Base-by-base conservation (phyloP, 441 rosid genomes). In the Euphorbia schlechtendalii region DNA sequence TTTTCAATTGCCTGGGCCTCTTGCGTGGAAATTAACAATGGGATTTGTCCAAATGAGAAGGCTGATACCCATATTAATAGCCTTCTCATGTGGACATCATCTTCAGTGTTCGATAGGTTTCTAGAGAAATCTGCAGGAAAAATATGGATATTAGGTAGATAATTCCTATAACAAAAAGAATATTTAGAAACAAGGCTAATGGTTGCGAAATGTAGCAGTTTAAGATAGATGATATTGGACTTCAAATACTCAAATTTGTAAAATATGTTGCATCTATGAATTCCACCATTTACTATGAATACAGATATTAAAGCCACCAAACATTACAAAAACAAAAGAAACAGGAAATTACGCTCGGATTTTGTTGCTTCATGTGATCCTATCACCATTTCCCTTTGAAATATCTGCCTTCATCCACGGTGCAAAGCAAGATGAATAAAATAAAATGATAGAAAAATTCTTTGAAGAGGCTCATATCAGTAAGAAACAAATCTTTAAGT, bases 361-460 rank as follows among this genome's bases (percentile, higher is more conserved):
- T 58, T 71, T 43, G 64, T 52, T 12, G 69, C 68, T 21, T 58
- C 34, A 67, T 41, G 54, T 40, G 63, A 65, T 69, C 69, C 81
- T 56, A 59, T 70, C 53, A 69, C 71, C 74, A 74, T 57, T 68
- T 77, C 73, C 78, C 69, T 77, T 78, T 65, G 82, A 78, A 69
- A 75, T 80, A 82, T 85, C 94, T 89, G 90, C 90, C 96, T 89
- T 89, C 85, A 83, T 71, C 91, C 83, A 78, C 76, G 83, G 67
- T 66, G 66, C 68, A 65, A 68, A 46, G 68, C 66, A 64, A 80
- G 81, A 85, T 81, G 74, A 79, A 71, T 60, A 70, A 56, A 15
- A 69, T 54, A 49, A 53, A 52, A 57, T 41, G 21, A 46, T 21
- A 53, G 3, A 58, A 45, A 58, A n/a, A 8, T 49, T 38, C 9